phyloP scores from a whole-genome alignment of 768 basidiomycete genomes.

The Exidia glandulosa region DNA sequence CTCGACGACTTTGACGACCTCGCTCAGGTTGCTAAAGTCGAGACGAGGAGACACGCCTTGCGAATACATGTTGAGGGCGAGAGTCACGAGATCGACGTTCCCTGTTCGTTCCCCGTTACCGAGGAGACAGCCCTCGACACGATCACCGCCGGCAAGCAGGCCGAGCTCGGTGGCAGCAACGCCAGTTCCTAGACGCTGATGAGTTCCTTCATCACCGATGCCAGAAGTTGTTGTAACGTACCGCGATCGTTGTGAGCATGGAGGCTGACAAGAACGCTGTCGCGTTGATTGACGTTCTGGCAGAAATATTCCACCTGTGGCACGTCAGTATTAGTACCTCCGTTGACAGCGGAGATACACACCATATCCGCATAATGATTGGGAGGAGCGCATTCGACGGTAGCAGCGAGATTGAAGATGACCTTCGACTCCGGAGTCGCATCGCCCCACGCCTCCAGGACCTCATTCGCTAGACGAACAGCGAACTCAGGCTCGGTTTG shows the following conservation, averaged over 20 bases:
- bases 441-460: too few species aligned
- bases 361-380: too few species aligned
- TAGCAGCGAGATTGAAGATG: too few species aligned
- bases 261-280: constrained; percentile 7
- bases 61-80: constrained; percentile 35
- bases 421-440: too few species aligned
- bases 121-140: constrained; percentile 36
- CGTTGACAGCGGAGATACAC: too few species aligned
- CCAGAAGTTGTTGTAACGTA: background rate
- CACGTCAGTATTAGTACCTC: too few species aligned
- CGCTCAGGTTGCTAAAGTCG: constrained; percentile 33
- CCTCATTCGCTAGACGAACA: too few species aligned
- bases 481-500: too few species aligned
- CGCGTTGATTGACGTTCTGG: too few species aligned
- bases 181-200: constrained; percentile 29
- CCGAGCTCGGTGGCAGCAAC: constrained; percentile 35
- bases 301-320: too few species aligned
- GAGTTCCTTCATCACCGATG: too few species aligned
- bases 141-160: constrained; percentile 32
- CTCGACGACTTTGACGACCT: constrained; percentile 31
- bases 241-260: constrained; percentile 10
- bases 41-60: constrained; percentile 31
- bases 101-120: constrained; percentile 38
- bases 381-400: too few species aligned
- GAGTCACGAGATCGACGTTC: constrained; percentile 36